Conservation (phyloP, 768 basidiomycete genomes). For the Macrolepiota fuliginosa region DNA sequence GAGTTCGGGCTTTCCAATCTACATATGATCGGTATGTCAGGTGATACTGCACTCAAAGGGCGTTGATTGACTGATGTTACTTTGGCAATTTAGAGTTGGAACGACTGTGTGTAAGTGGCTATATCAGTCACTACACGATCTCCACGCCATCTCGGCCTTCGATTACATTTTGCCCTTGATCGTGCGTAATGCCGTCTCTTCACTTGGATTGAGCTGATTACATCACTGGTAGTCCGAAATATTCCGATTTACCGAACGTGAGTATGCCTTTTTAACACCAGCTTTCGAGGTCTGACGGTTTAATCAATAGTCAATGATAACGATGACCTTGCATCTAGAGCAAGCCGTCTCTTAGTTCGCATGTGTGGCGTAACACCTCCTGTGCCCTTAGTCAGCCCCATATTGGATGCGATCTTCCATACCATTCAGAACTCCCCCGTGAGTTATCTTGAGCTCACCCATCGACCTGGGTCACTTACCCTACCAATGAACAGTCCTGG, state of each 20-base stretch:
- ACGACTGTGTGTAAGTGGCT: constrained; percentile 77
- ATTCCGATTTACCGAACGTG: constrained; percentile 73
- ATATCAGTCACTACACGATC: constrained; percentile 70
- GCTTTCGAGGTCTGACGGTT: background rate
- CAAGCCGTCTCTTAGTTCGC: constrained; percentile 70
- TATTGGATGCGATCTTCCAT: constrained; percentile 71
- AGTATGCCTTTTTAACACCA: constrained; percentile 14
- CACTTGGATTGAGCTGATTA: background rate
- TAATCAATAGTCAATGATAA: constrained; percentile 61
- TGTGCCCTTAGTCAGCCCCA: constrained; percentile 57
- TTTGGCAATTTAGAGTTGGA: constrained; percentile 44
- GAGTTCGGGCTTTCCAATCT: constrained; percentile 78
- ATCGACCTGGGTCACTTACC: constrained; percentile 6
- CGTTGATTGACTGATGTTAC: background rate
- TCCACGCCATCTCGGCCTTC: constrained; percentile 72
- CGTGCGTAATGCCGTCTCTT: constrained; percentile 38
- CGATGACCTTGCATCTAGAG: constrained; percentile 62
- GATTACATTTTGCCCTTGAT: constrained; percentile 82
- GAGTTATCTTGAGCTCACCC: constrained; percentile 21
- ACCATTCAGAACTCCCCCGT: constrained; percentile 78
- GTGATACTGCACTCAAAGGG: background rate
- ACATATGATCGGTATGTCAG: constrained; percentile 70
- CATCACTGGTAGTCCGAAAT: constrained; percentile 56
- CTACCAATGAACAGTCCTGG: constrained; percentile 62
- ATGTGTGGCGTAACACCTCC: constrained; percentile 88